phyloP scores from a whole-genome alignment of 106 monocot genomes.

The Dendrobium chrysotoxum region DNA sequence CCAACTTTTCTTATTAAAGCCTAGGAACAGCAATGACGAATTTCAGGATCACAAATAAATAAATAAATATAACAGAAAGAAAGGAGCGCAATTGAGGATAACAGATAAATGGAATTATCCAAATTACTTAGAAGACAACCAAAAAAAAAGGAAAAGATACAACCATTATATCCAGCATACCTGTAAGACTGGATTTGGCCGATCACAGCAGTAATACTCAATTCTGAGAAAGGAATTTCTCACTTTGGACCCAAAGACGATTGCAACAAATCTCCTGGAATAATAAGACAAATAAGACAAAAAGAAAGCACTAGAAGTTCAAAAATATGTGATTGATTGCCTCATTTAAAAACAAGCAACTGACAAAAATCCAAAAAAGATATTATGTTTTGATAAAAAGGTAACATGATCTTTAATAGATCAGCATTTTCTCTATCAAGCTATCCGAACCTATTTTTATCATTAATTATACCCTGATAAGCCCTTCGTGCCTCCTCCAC shows the following conservation, averaged over 20 bases:
- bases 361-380: background rate
- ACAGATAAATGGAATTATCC: background rate
- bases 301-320: background rate
- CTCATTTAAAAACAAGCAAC: background rate
- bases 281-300: constrained; percentile 1
- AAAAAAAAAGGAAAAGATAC: background rate
- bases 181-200: constrained; percentile 92
- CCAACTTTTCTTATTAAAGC: too few species aligned
- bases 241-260: constrained; percentile 61
- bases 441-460: background rate
- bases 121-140: background rate
- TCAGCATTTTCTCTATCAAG: background rate
- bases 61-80: background rate
- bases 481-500: background rate
- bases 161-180: constrained; percentile 16
- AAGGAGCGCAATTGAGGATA: background rate
- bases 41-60: background rate
- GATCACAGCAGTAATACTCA: constrained; percentile 84
- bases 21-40: background rate
- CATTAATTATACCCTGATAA: background rate
- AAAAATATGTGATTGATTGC: background rate
- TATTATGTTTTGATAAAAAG: background rate
- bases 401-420: background rate
- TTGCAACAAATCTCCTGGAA: constrained; percentile 56
- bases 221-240: constrained; percentile 45